Evolutionary conservation across 345 rosid genomes (phyloP), one percentile per base, ranked within the genome.

Genomic region (Eucalyptus leucophloia): DNA sequence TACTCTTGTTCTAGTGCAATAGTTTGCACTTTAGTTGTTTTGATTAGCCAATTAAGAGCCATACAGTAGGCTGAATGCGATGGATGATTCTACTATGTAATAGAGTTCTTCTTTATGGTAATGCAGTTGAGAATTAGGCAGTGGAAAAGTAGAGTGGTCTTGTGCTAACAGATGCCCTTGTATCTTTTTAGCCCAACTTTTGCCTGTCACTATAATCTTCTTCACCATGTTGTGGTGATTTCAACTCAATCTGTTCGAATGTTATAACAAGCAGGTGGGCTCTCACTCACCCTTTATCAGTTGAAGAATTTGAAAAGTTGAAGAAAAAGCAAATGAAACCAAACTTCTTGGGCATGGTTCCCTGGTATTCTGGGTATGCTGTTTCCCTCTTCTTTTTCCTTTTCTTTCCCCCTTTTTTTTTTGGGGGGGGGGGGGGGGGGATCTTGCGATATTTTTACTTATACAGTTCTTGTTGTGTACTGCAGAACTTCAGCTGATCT

Each of bases 401-500:
- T 54, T 49, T 51, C 65, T 17, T 47, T 58, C 21, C 47, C 42
- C 51, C 49, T 34, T 49, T 56, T 21, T 44, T 47, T 40, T 44
- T 47, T 34, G 37, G 15, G 50, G 69, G 26, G 17, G 37, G 15
- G 50, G 69, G 26, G 17, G 88, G 49, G 58, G 34, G 86, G 49
- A 13, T 47, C 13, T 69, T 72, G 90, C 56, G 16, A 51, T 80
- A 86, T 56, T 89, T 45, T 45, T 91, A 89, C 88, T 92, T 16
- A 92, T 87, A 49, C 69, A 85, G 82, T 89, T 86, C 69, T 88
- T 88, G 58, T 89, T 90, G 45, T 89, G 32, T 93, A 69, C 90
- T 94, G 92, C 98, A 98, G 99, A 94, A 97, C 99, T 77, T 98
- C 99, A 83, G 98, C 99, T 81, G 99, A 98, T 93, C 94, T 98